Percentiles rank a stretch among this genome's conserved stretches.
Evolutionary conservation across 805 yeast species (phyloP).

Genomic region (Ogataea nitratoaversa): DNA sequence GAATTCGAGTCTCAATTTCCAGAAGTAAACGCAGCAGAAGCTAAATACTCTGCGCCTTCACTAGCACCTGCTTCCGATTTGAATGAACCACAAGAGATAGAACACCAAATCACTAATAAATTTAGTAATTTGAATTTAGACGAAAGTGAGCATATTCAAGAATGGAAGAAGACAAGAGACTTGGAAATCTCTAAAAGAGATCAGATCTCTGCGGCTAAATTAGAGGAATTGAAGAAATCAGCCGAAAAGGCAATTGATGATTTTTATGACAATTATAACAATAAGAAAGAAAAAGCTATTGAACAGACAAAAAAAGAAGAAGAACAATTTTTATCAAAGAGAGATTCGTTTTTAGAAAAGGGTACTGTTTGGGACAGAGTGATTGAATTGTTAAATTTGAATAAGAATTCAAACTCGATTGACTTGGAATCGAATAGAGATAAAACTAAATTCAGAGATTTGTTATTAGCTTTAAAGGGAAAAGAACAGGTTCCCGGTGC

Average conservation of each 20-base stretch:
- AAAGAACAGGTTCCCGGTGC: conserved; percentile 56
- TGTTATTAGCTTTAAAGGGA: conserved; percentile 50
- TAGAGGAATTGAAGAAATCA: conserved; percentile 61
- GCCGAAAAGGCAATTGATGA: conserved; percentile 86
- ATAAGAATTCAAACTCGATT: conserved; percentile 32
- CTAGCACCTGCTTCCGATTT: conserved; percentile 13
- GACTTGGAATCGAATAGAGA: conserved; percentile 37
- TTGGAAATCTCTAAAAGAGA: conserved; percentile 80
- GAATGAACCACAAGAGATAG: conserved; percentile 10
- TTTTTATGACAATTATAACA: conserved; percentile 86
- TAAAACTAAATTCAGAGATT: conserved; percentile 48
- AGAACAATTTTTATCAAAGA: conserved; percentile 62
- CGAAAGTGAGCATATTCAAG: conserved; percentile 57
- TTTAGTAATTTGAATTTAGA: conserved; percentile 34
- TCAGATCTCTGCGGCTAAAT: conserved; percentile 57
- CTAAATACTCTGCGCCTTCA: conserved; percentile 5
- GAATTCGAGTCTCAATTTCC: conserved; percentile 61
- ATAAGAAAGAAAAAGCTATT: conserved; percentile 68
- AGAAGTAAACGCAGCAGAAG: conserved; percentile 33
- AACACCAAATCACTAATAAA: conserved; percentile 35
- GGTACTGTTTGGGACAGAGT: conserved; percentile 56
- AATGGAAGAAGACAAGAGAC: conserved; percentile 81
- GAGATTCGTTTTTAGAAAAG: conserved; percentile 58
- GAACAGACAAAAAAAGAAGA: conserved; percentile 65
- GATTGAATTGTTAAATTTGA: conserved; percentile 38